phyloP scores from a whole-genome alignment of 352 stramenopile genomes.

The Paralagenidium karlingii region DNA sequence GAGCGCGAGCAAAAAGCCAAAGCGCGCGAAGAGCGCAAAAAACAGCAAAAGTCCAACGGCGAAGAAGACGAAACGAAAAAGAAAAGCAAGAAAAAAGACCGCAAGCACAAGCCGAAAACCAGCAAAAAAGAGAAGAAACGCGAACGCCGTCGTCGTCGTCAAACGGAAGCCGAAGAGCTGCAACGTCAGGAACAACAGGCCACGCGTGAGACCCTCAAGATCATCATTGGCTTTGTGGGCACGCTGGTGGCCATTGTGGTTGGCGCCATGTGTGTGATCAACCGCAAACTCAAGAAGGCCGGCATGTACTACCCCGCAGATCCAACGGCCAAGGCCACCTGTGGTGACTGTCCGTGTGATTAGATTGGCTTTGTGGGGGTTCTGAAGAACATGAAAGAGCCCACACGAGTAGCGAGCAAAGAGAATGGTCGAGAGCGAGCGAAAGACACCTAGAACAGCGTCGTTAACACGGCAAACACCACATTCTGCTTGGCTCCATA shows the following conservation, averaged over 20 bases:
- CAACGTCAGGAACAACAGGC: no score
- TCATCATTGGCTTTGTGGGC: slow-evolving; percentile 52
- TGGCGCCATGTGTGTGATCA: slow-evolving; percentile 54
- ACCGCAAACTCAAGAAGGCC: slow-evolving; percentile 72
- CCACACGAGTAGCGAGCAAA: no score
- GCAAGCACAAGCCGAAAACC: slow-evolving; percentile 28
- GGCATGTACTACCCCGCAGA: slow-evolving; percentile 65
- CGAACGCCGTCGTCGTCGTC: no score
- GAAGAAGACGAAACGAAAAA: slow-evolving; percentile 42
- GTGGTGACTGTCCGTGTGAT: no score
- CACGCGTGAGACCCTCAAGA: slow-evolving; percentile 56
- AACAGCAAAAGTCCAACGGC: slow-evolving; percentile 8
- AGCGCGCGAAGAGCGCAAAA: slow-evolving; percentile 13
- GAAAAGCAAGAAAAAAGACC: slow-evolving; percentile 49
- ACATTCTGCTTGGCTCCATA: no score
- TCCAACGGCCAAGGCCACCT: slow-evolving; percentile 30
- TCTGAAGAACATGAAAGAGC: no score
- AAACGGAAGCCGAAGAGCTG: no score
- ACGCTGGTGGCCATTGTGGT: slow-evolving; percentile 45
- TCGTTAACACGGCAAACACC: no score
- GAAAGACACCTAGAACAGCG: no score
- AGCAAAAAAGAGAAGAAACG: slow-evolving; percentile 58
- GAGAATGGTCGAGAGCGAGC: no score
- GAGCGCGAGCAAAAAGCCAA: slow-evolving; percentile 18
- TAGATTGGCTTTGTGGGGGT: no score